Evolutionary conservation across 2,329 filamentous ascomycete species (phyloP), one percentile per base, ranked within the genome.

Genomic region (Pseudogymnoascus sp.): DNA sequence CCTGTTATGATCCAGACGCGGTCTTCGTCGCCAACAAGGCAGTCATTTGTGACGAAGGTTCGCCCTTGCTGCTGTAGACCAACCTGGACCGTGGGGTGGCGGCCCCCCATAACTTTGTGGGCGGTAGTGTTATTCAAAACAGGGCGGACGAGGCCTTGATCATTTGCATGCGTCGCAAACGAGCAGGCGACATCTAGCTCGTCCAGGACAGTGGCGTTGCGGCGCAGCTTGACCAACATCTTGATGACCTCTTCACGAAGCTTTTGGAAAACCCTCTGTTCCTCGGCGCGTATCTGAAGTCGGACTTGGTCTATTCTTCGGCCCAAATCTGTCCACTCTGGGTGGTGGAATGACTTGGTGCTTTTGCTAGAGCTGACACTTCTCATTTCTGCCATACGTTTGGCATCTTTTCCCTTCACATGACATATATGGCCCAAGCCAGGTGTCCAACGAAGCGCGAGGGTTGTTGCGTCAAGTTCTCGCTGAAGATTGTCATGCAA

Each of bases 181-280:
- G 91, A 91, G 62, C 90, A 91, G 2, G 89, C 85, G 38, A 99
- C 89, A 75, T 99, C 95, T 7, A 99, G 83, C 74, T 97, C 93
- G 73, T 97, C 93, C 18, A 99, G 84, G 0, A 96, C 89, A n/a
- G 86, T 83, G 9, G 93, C 93, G 74, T 97, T 97, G 63, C 89
- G 89, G 5, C 95, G 88, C 12, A 99, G 83, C 70, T 88, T 91
- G 66, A 97, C 86, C 2, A 99, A 83, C 69, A 93, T 93, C 55
- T 83, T 77, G 3, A 97, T 86, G 0, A 97, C 92, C 60, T 84
- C 80, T 65, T 87, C 83, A 31, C 93, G 88, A 7, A 99, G 80
- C 4, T 81, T 77, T 63, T 85, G 80, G 68, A 97, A 91, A 6
- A 99, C 88, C 49, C 83, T 82, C 69, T 91, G 85, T 76, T 99